A percentile compares a stretch with the other conserved stretches of the same genome.
phyloP scores from a whole-genome alignment of 202 grass and related monocot species.

The Saccharum hybrid region DNA sequence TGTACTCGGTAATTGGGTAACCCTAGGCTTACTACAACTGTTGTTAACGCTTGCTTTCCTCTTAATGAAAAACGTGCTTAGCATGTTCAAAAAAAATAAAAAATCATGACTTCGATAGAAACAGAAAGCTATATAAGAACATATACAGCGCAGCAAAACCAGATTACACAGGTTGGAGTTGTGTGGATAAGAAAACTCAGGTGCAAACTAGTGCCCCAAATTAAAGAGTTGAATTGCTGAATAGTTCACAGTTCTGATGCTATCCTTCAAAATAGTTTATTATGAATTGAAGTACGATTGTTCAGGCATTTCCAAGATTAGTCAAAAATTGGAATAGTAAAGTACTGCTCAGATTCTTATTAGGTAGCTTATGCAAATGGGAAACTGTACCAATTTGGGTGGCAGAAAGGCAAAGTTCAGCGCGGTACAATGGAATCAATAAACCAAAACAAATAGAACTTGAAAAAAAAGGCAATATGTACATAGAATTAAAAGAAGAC shows the following conservation, averaged over 20 bases:
- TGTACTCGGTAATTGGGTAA: not conserved
- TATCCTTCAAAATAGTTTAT: not conserved
- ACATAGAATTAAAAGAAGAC: not conserved
- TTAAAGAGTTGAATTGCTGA: not conserved
- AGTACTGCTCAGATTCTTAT: not conserved
- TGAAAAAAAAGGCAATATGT: not conserved
- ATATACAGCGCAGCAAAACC: too few relatives aligned
- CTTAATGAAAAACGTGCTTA: too few relatives aligned
- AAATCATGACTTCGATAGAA: not conserved
- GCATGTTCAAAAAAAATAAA: too few relatives aligned
- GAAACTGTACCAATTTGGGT: not conserved
- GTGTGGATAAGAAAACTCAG: too few relatives aligned
- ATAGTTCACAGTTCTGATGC: not conserved
- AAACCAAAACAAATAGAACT: not conserved
- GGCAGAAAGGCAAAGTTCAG: not conserved
- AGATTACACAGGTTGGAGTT: not conserved
- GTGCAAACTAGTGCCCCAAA: too few relatives aligned
- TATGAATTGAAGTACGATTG: not conserved
- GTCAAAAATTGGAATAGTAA: not conserved
- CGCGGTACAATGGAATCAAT: not conserved
- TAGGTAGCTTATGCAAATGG: not conserved
- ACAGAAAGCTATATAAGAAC: too few relatives aligned
- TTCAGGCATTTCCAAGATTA: constrained; percentile 10
- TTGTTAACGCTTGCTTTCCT: not conserved
- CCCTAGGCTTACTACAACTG: not conserved